Base-by-base conservation (phyloP, 306 rosid genomes). In the Prunus campanulata region DNA sequence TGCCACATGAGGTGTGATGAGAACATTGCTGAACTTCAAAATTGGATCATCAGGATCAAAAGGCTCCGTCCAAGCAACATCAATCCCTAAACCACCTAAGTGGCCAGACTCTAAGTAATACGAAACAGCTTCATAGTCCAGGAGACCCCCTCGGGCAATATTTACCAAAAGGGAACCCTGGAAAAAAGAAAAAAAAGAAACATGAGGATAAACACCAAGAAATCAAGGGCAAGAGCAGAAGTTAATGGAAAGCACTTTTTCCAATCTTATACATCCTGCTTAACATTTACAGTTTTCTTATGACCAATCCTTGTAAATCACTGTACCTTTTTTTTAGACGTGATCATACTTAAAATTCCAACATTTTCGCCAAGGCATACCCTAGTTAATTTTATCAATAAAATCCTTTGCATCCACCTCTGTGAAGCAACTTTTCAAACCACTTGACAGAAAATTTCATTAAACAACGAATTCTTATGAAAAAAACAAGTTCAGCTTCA, bases 51-150 rank as follows among this genome's bases (percentile, higher is more conserved):
- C 76, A 16, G 97, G 98, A 64, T 90, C 82, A 82, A 90, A 86
- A 68, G 97, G 98, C 77, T 94, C 98, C 10, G 83, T 88, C 96
- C 98, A 94, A 65, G 97, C 91, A 52, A 94, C 97, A 77, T 94
- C 96, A 56, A 87, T 90, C 65, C 90, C 98, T 79, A 94, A 80
- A 75, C 98, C 97, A 70, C 97, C 97, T 39, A 94, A 82, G 69
- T 91, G 92, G 54, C 93, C 88, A 7, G 91, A 86, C 76, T 86
- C 78, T 44, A 94, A 91, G 82, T 80, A 77, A 61, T 78, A 55
- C 13, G 57, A 72, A 77, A 86, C 91, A 77, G 95, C 86, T n/a
- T 87, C 87, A 63, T 90, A 92, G 78, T 91, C 89, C 20, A 90
- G 62, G 73, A 91, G 86, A 75, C 85, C 88, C 5, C 97, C 97